Base-by-base conservation (phyloP, 306 rosid species). In the Biancaea sappan region DNA sequence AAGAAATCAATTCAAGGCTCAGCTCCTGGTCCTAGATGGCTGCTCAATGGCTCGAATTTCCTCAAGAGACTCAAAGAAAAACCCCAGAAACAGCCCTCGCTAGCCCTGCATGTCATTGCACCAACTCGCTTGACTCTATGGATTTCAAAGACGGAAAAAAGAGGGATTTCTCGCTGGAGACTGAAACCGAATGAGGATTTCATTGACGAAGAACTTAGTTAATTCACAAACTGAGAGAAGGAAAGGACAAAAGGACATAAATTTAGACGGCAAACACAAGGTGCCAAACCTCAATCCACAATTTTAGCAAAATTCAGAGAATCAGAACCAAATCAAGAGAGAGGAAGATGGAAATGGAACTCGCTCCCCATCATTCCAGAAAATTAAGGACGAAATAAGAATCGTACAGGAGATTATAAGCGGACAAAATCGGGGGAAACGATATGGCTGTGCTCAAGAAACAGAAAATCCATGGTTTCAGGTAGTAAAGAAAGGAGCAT, bases 11-110 rank as follows among this genome's bases (percentile, higher is more conserved):
- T 37, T 35, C 61, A 31, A 40, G 28, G 32, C 51, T 64, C 11
- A 26, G 32, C 51, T 64, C 11, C 21, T 40, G 34, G 12, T 43
- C 11, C 32, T 52, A 62, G 78, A 29, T 54, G 44, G 41, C 62
- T 37, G 41, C 62, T 37, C 65, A 19, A 50, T 68, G 73, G 60
- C 70, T 52, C 73, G n/a, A n/a, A 70, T 46, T 28, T 35, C 37
- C 38, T 58, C 59, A 57, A 34, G 13, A 31, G 47, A 69, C 66
- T 52, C 3, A 24, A 11, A 31, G 14, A 4, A 31, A 26, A 4
- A 26, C 67, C 25, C 57, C 8, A 46, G 40, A 75, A n/a, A 13
- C 64, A 24, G 46, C 64, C 19, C 47, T 46, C 38, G 11, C 21
- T 34, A 66, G 18, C 18, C 18, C 54, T 2, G 48, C 57, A 29